Percentiles rank a stretch among this genome's conserved stretches.
These are phyloP conservation scores for Hypholoma sublateritium DNA, from an alignment of 768 basidiomycete species.

Conservation along the genomic window DNA sequence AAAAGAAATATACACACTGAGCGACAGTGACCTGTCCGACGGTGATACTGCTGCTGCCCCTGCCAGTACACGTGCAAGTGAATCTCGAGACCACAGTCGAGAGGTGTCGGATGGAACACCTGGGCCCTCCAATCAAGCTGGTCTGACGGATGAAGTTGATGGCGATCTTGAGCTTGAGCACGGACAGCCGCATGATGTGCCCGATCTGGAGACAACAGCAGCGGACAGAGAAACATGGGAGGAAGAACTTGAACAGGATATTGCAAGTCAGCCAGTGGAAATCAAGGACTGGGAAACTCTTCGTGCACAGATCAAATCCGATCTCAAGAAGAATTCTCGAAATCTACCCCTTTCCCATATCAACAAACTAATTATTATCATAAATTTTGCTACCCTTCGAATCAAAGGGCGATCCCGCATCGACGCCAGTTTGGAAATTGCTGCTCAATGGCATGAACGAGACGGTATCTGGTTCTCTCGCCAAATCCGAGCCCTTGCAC, in stretches of 20 bases:
- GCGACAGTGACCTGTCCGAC: too few relatives aligned
- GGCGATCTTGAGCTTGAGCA: too few relatives aligned
- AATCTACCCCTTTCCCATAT: conserved; percentile 21
- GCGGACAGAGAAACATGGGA: conserved; percentile 5
- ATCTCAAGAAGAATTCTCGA: conserved; percentile 27
- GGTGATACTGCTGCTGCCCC: too few relatives aligned
- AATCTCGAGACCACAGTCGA: too few relatives aligned
- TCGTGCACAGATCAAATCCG: conserved; percentile 26
- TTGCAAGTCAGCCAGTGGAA: background rate
- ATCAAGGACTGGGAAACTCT: conserved; percentile 25
- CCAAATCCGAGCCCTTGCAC: conserved; percentile 26
- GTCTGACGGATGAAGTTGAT: too few relatives aligned
- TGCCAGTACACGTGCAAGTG: too few relatives aligned
- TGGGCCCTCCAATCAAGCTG: too few relatives aligned
- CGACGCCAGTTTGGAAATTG: conserved; percentile 32
- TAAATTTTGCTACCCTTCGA: conserved; percentile 33
- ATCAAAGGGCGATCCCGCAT: conserved; percentile 29
- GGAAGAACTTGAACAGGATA: conserved; percentile 11
- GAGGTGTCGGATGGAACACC: too few relatives aligned
- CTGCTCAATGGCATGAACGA: conserved; percentile 36
- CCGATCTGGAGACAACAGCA: background rate
- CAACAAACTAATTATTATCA: conserved; percentile 32
- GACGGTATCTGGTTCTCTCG: conserved; percentile 27
- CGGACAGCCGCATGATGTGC: too few relatives aligned
- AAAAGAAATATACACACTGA: too few relatives aligned